Base-by-base conservation (phyloP, 1,284 basidiomycete species). In the Inonotus obliquus region DNA sequence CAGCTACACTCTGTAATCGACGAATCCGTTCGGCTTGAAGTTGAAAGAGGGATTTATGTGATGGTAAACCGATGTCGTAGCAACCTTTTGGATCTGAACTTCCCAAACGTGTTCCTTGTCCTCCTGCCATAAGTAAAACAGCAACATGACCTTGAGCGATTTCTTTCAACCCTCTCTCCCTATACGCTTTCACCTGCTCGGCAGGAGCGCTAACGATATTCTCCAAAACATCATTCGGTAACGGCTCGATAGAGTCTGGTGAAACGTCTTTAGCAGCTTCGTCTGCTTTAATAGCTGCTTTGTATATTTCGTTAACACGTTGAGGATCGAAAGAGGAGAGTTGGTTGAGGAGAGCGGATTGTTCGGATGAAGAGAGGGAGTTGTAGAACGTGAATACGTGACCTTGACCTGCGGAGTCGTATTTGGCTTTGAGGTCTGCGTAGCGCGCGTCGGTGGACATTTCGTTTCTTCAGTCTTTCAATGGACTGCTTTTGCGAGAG, bases 61-160 rank as follows among this genome's bases (percentile, higher is more conserved):
- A 94, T 11, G 95, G 94, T 47, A 99, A 81, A 17, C 89, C 90
- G 68, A 99, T 98, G 73, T 99, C 93, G 77, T 98, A 99, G 80
- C 96, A 98, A 10, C 97, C 97, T 73, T 99, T 99, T 27, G 97
- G 97, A 23, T 89, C 90, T 39, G 82, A 84, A 69, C 92, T 96
- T 41, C 97, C 97, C 54, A 99, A 80, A 59, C 97, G 83, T 17
- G 96, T 97, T 23, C 97, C 97, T 76, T 99, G 97, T 2, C 97
- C 97, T 55, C 97, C 97, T 1, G 97, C 97, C 89, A 99, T 92
- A 69, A 99, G 83, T 32, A 99, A 81, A 11, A 99, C 95, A 35
- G 88, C 97, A 47, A 98, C 94, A 68, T 94, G 78, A 66, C 92
- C 89, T 35, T 83, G 75, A 11, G 87, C 83, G 68, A 98, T 86